These are phyloP conservation scores for Xylariaceae sp. DNA, from an alignment of 2,329 filamentous ascomycete genomes.

Conservation along the genomic window DNA sequence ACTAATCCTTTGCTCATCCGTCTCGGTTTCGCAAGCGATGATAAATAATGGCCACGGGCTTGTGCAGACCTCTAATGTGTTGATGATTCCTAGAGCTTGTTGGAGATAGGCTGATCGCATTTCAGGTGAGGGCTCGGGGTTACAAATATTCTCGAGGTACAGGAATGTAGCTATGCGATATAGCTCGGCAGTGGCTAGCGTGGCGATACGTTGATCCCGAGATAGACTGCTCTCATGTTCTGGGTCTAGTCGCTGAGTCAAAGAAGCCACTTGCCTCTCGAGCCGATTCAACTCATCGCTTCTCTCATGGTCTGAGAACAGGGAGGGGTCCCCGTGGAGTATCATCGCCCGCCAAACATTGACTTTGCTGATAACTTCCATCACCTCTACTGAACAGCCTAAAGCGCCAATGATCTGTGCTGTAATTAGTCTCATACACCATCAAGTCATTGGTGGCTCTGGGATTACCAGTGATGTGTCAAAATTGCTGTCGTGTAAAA, in stretches of 20 bases:
- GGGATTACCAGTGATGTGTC: conserved; percentile 31
- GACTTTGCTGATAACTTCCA: conserved; percentile 40
- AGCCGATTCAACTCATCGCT: conserved; percentile 27
- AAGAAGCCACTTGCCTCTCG: conserved; percentile 24
- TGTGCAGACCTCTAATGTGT: conserved; percentile 38
- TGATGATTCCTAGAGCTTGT: conserved; percentile 36
- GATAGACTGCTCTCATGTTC: conserved; percentile 27
- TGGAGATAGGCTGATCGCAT: conserved; percentile 29
- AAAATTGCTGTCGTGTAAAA: conserved; percentile 28
- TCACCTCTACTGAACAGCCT: conserved; percentile 44
- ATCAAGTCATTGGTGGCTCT: background rate
- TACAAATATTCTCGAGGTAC: conserved; percentile 35
- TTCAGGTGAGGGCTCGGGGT: conserved; percentile 23
- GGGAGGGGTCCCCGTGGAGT: conserved; percentile 26
- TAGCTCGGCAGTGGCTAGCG: conserved; percentile 45
- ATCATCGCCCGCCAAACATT: conserved; percentile 34
- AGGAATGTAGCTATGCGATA: conserved; percentile 46
- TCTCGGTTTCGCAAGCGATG: conserved; percentile 41
- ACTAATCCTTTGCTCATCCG: conserved; percentile 38
- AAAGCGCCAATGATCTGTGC: conserved; percentile 44
- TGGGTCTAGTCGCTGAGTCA: conserved; percentile 29
- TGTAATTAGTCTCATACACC: conserved; percentile 4
- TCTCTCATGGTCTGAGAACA: conserved; percentile 25
- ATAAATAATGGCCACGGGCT: conserved; percentile 49
- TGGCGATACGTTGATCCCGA: conserved; percentile 26